phyloP scores from a whole-genome alignment of 106 monocot genomes.

The Dendrobium huoshanense region DNA sequence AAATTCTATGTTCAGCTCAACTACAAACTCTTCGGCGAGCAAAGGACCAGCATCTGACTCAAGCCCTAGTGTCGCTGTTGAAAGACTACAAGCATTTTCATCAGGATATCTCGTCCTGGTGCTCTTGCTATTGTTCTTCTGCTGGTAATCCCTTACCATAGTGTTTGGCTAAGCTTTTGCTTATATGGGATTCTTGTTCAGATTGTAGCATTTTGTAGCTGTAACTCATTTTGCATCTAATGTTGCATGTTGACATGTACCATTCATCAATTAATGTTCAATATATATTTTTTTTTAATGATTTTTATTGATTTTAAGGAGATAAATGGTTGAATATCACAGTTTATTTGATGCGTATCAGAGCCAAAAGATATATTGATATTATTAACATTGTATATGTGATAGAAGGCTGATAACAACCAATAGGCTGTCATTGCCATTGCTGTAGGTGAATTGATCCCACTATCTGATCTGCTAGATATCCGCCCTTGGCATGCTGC shows the following conservation, averaged over 20 bases:
- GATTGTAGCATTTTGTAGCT: neutral
- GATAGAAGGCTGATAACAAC: too few relatives aligned
- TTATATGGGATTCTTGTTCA: neutral
- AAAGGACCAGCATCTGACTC: neutral
- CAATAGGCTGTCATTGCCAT: too few relatives aligned
- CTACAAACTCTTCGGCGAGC: neutral
- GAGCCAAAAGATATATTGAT: too few relatives aligned
- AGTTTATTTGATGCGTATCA: too few relatives aligned
- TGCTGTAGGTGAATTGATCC: too few relatives aligned
- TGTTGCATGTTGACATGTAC: neutral
- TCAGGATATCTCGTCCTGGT: neutral
- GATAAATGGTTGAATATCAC: too few relatives aligned
- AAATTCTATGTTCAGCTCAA: neutral
- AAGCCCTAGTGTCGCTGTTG: neutral
- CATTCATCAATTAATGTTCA: too few relatives aligned
- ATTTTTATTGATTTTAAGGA: too few relatives aligned
- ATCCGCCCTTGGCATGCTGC: too few relatives aligned
- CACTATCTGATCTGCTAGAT: too few relatives aligned
- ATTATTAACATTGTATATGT: too few relatives aligned
- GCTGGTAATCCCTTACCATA: neutral
- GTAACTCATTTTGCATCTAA: neutral
- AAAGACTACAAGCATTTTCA: neutral
- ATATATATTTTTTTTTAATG: too few relatives aligned
- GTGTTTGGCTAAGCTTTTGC: neutral
- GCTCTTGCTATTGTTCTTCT: neutral